Conservation (phyloP, 1,139 yeast genomes). For the Blastobotrys proliferans region DNA sequence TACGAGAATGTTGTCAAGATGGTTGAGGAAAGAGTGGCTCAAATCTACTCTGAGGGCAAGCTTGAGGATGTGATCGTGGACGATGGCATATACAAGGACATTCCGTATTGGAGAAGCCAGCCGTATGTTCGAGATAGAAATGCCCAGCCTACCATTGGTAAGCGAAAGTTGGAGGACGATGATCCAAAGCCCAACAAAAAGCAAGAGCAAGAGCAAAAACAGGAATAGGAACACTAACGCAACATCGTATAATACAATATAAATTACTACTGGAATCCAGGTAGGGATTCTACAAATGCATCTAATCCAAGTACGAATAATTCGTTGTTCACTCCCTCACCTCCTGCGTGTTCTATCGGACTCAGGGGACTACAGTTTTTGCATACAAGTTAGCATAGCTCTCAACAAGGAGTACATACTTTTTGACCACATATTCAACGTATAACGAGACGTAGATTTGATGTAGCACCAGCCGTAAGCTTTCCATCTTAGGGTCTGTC, state of each 20-base stretch:
- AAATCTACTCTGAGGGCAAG: slow-evolving; percentile 47
- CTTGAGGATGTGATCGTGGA: slow-evolving; percentile 51
- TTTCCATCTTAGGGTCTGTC: slow-evolving; percentile 63
- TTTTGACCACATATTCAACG: slow-evolving; percentile 64
- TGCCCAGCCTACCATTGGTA: slow-evolving; percentile 21
- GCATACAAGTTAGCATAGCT: slow-evolving; percentile 4
- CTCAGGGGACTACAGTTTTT: slow-evolving; percentile 29
- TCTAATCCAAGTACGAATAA: slow-evolving; percentile 39
- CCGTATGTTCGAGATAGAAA: slow-evolving; percentile 67
- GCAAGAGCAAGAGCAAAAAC: too few species aligned
- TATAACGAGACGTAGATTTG: slow-evolving; percentile 67
- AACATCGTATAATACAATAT: background rate
- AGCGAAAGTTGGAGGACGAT: slow-evolving; percentile 16
- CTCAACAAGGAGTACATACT: slow-evolving; percentile 35
- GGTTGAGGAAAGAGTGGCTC: slow-evolving; percentile 62
- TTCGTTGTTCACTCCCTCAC: slow-evolving; percentile 38
- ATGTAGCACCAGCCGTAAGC: slow-evolving; percentile 56
- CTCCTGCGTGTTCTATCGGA: slow-evolving; percentile 35
- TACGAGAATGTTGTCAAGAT: slow-evolving; percentile 67
- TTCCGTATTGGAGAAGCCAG: slow-evolving; percentile 98
- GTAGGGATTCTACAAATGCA: slow-evolving; percentile 36
- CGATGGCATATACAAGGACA: slow-evolving; percentile 73
- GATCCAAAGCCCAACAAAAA: slow-evolving; percentile 1
- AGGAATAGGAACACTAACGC: background rate
- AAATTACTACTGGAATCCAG: slow-evolving; percentile 29